Base-by-base conservation (phyloP, 2,329 filamentous ascomycete species). In the Beauveria bassiana region DNA sequence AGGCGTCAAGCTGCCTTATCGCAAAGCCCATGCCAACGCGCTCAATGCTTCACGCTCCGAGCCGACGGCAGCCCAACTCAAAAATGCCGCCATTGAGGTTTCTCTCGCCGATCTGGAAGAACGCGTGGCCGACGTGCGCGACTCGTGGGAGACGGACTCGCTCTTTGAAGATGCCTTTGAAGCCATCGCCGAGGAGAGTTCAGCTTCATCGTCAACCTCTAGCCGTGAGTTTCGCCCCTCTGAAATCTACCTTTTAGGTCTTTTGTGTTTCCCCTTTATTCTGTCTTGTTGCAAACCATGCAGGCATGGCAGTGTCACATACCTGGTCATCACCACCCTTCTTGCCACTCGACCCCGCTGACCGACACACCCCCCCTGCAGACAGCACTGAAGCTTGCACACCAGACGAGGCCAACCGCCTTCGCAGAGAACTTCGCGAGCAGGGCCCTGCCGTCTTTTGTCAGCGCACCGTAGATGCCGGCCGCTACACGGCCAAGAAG, bases 381-480 rank as follows among this genome's bases (percentile, higher is more conserved):
- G 70, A 82, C 54, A 57, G n/a, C 54, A 47, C n/a, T 43, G 81
- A 81, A 63, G 76, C 77, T 28, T 90, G 87, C 74, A 86, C 86
- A 1, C 78, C 85, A 12, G 84, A 89, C 65, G 88, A 96, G 75
- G 85, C 88, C 28, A 77, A 82, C 63, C 78, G 79, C 20, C 89
- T 87, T 70, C 86, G 89, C 66, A 82, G 87, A 68, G 82, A 89
- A 65, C 80, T 96, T 63, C 89, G 89, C 70, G 80, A 85, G 58
- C 79, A 92, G 64, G 93, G 93, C n/a, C 89, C 90, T 24, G 82
- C 85, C 64, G 82, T 87, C 64, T 96, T 97, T 72, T 86, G 90
- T 70, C 79, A 85, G 67, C 81, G 86, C 67, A 92, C 88, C 38
- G 79, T 96, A 56, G 84, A 86, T 65, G 81, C 81, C 59, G 86